Conservation (phyloP, 129 eudicot genomes). For the Flaveria sonorensis region DNA sequence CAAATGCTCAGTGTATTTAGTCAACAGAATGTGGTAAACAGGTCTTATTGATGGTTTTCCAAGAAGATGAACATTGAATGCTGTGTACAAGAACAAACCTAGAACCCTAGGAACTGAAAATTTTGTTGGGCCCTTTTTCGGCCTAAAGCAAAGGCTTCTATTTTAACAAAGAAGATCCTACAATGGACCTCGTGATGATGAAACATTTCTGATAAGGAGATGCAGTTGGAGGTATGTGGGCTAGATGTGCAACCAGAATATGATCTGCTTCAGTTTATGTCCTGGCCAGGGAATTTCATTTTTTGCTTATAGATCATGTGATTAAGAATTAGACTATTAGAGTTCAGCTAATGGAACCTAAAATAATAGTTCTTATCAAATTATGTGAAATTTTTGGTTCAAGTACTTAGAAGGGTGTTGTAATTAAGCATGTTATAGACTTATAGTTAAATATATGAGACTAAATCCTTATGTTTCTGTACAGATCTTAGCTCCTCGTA, state of each 20-base stretch:
- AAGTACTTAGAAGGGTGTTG: conserved; percentile 1
- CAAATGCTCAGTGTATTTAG: conserved; percentile 57
- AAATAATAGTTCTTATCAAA: background rate
- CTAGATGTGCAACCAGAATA: background rate
- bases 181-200: conserved; percentile 6
- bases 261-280: conserved; percentile 8
- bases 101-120: background rate
- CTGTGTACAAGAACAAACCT: background rate
- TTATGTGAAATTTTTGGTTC: background rate
- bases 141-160: background rate
- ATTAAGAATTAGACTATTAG: conserved; percentile 2
- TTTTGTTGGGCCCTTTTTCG: background rate
- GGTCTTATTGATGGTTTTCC: conserved; percentile 71
- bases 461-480: conserved; percentile 15
- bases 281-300: conserved; percentile 8
- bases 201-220: conserved; percentile 16
- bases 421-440: background rate
- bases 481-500: conserved; percentile 91
- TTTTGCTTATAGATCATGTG: background rate
- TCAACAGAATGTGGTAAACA: conserved; percentile 56
- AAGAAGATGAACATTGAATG: background rate
- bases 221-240: background rate
- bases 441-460: background rate
- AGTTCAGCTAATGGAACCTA: background rate
- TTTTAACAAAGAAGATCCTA: background rate